A percentile compares a stretch with the other conserved stretches of the same genome.
Conservation (phyloP, 1,139 yeast species). For the Casaregolazyma lundiana region DNA sequence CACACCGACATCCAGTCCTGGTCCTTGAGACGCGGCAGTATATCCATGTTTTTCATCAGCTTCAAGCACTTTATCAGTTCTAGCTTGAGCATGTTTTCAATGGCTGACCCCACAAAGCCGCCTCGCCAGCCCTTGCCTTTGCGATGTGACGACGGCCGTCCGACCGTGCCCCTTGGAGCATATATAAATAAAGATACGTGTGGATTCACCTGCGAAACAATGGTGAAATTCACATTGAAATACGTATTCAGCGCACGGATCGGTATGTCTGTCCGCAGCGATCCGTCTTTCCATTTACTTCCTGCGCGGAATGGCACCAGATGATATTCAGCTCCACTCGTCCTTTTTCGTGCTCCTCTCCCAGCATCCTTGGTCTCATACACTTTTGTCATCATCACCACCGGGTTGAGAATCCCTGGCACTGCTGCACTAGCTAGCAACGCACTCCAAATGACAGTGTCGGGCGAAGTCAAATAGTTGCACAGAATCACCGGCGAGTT, state of each 20-base stretch:
- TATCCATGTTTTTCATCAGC: constrained; percentile 58
- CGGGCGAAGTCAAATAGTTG: constrained; percentile 72
- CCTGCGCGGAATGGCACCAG: constrained; percentile 66
- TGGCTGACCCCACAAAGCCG: constrained; percentile 69
- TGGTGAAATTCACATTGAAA: constrained; percentile 69
- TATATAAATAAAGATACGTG: constrained; percentile 72
- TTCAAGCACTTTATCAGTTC: constrained; percentile 75
- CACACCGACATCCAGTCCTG: constrained; percentile 81
- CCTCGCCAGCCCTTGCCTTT: constrained; percentile 60
- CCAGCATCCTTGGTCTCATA: constrained; percentile 38
- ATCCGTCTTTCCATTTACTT: constrained; percentile 71
- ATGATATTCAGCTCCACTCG: constrained; percentile 1
- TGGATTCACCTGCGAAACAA: constrained; percentile 81
- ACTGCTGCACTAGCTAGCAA: constrained; percentile 77
- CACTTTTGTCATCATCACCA: constrained; percentile 69
- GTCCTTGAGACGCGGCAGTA: constrained; percentile 63
- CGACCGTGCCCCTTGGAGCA: constrained; percentile 78
- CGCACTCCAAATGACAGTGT: constrained; percentile 79
- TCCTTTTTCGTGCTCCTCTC: neutral
- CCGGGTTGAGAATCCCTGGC: constrained; percentile 80
- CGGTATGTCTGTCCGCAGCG: constrained; percentile 68
- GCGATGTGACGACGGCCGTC: constrained; percentile 69
- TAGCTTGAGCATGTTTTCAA: constrained; percentile 64
- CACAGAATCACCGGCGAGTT: constrained; percentile 78
- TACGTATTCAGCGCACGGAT: constrained; percentile 65